Evolutionary conservation across 2,329 filamentous ascomycete genomes (phyloP).

Genomic region (Epichloe aotearoae): DNA sequence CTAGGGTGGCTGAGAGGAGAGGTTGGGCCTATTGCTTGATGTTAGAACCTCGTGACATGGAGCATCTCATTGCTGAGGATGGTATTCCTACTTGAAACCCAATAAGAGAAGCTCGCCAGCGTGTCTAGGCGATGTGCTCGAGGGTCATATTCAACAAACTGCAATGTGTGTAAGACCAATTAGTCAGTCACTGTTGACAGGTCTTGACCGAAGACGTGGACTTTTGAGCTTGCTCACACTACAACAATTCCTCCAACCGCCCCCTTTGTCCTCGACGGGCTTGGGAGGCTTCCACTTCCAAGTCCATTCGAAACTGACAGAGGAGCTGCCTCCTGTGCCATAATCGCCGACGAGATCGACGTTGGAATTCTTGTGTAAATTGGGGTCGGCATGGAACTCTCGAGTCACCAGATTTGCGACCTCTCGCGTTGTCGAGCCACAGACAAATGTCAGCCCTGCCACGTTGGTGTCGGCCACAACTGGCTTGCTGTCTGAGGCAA

Average conservation of each 20-base stretch:
- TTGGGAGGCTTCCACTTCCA: constrained; percentile 97
- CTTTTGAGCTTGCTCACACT: constrained; percentile 40
- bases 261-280: constrained; percentile 63
- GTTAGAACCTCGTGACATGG: not conserved
- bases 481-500: constrained; percentile 35
- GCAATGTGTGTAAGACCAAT: not conserved
- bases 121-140: constrained; percentile 80
- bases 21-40: constrained; percentile 25
- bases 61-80: not conserved
- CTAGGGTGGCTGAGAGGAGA: constrained; percentile 41
- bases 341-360: constrained; percentile 93
- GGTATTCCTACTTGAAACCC: constrained; percentile 64
- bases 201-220: not conserved
- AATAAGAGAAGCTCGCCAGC: constrained; percentile 87
- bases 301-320: constrained; percentile 83
- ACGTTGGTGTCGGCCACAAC: constrained; percentile 57
- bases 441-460: constrained; percentile 82
- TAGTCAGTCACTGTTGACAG: not conserved
- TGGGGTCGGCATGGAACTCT: constrained; percentile 94
- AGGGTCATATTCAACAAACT: constrained; percentile 96
- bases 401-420: constrained; percentile 87
- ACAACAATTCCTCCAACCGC: constrained; percentile 92
- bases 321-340: constrained; percentile 66
- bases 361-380: constrained; percentile 93
- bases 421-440: constrained; percentile 72